A percentile compares a stretch with the other conserved stretches of the same genome.
Conservation (phyloP, 495 filamentous ascomycete genomes). For the Chaetomium fimeti region DNA sequence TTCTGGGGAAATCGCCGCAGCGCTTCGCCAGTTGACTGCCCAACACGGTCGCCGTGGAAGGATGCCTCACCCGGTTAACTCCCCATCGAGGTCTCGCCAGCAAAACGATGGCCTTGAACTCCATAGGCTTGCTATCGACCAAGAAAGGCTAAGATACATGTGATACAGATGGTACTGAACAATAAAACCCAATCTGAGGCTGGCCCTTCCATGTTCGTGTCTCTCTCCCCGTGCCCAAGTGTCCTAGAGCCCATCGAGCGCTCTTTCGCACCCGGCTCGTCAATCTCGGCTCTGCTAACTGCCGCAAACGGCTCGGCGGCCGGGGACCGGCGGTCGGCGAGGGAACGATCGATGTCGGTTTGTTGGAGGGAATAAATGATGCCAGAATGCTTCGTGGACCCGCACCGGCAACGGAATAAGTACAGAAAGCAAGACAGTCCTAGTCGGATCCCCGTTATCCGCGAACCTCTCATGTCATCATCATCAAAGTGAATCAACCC, state of each 20-base stretch:
- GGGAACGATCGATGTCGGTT: neutral
- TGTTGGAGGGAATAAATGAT: neutral
- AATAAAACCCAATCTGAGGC: slow-evolving; percentile 15
- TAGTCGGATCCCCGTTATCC: neutral
- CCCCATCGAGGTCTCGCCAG: neutral
- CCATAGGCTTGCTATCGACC: slow-evolving; percentile 19
- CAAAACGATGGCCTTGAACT: slow-evolving; percentile 2
- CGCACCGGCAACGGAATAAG: neutral
- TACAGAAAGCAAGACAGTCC: slow-evolving; percentile 3
- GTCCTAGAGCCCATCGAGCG: slow-evolving; percentile 1
- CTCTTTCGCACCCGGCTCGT: neutral
- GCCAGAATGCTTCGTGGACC: neutral
- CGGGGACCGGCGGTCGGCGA: neutral
- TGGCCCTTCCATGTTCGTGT: slow-evolving; percentile 7
- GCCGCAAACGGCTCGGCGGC: neutral
- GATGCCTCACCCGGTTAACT: neutral
- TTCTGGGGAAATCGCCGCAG: neutral
- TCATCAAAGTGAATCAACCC: slow-evolving; percentile 14
- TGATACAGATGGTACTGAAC: slow-evolving; percentile 18
- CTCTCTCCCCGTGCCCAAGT: neutral
- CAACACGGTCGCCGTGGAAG: neutral
- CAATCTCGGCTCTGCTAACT: neutral
- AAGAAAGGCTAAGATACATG: slow-evolving; percentile 17
- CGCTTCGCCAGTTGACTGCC: neutral
- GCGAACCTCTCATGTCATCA: slow-evolving; percentile 11